A percentile compares a stretch with the other conserved stretches of the same genome.
Conservation (phyloP, 2,329 filamentous ascomycete genomes). For the Penicillium sp. region DNA sequence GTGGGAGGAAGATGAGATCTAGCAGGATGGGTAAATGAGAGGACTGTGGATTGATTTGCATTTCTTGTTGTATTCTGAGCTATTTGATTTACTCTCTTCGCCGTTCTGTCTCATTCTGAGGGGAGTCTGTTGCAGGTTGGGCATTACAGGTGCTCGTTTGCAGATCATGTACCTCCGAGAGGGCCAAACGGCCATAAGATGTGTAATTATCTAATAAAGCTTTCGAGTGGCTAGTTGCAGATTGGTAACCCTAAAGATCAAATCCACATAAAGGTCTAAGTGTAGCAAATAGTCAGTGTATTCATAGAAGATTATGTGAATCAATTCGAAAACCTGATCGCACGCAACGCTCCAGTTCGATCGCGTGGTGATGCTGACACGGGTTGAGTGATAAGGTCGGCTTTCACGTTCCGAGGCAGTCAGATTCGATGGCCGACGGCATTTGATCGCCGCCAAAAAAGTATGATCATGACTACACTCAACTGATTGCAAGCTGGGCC, state of each 20-base stretch:
- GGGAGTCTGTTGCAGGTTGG: neutral
- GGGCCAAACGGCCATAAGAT: neutral
- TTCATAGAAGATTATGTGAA: no score
- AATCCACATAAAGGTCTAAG: neutral
- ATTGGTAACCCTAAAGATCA: neutral
- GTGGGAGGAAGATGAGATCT: neutral
- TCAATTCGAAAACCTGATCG: conserved; percentile 2
- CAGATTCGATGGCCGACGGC: conserved; percentile 21
- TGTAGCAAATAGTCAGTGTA: neutral
- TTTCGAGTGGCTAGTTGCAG: neutral
- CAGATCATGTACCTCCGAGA: neutral
- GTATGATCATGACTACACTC: conserved; percentile 6
- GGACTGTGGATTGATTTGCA: neutral
- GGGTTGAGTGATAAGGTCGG: conserved; percentile 19
- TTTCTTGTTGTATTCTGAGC: neutral
- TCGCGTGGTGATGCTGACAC: neutral
- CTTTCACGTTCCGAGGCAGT: conserved; percentile 32
- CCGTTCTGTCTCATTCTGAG: neutral
- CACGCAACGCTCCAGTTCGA: neutral
- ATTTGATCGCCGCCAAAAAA: conserved; percentile 22
- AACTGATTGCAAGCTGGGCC: neutral
- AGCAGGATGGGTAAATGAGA: neutral
- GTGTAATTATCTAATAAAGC: neutral
- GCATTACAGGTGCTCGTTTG: conserved; percentile 4
- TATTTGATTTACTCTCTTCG: neutral